These are phyloP conservation scores for Kwoniella sp. DNA, from an alignment of 768 basidiomycete genomes.

Conservation along the genomic window DNA sequence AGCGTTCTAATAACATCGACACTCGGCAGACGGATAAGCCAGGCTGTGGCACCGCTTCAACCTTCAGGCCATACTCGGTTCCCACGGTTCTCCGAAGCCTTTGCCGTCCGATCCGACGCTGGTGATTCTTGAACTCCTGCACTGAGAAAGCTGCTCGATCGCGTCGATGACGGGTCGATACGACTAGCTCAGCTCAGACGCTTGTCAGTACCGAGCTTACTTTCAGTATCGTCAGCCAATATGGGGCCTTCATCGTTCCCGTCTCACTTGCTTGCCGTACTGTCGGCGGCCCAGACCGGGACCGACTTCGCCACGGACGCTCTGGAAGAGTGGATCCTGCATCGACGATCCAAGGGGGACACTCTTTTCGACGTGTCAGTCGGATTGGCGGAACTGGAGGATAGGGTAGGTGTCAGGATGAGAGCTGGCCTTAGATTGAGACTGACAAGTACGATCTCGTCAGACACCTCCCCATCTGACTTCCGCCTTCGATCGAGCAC, in stretches of 20 bases:
- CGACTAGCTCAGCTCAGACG: too few relatives aligned
- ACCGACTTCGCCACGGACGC: constrained; percentile 39
- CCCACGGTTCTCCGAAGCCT: too few relatives aligned
- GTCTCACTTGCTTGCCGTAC: constrained; percentile 8
- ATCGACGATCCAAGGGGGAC: constrained; percentile 36
- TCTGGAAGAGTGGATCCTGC: constrained; percentile 46
- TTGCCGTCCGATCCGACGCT: too few relatives aligned
- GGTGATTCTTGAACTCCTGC: too few relatives aligned
- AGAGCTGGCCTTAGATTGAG: too few relatives aligned
- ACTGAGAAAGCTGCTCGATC: too few relatives aligned
- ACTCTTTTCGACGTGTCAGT: constrained; percentile 47
- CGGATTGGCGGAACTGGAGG: constrained; percentile 43
- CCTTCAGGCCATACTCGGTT: too few relatives aligned
- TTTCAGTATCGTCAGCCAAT: background rate
- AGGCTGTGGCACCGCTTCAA: too few relatives aligned
- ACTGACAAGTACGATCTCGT: background rate
- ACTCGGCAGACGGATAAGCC: too few relatives aligned
- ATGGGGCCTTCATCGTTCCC: constrained; percentile 20
- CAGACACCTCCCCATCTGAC: constrained; percentile 33
- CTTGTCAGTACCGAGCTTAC: too few relatives aligned
- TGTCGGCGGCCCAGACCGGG: constrained; percentile 7
- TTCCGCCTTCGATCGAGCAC: constrained; percentile 36
- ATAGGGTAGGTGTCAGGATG: constrained; percentile 33
- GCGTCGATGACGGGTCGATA: too few relatives aligned
- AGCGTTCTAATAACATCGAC: too few relatives aligned